Evolutionary conservation across 2,329 filamentous ascomycete species (phyloP).

Genomic region (Cladosporium sp.): DNA sequence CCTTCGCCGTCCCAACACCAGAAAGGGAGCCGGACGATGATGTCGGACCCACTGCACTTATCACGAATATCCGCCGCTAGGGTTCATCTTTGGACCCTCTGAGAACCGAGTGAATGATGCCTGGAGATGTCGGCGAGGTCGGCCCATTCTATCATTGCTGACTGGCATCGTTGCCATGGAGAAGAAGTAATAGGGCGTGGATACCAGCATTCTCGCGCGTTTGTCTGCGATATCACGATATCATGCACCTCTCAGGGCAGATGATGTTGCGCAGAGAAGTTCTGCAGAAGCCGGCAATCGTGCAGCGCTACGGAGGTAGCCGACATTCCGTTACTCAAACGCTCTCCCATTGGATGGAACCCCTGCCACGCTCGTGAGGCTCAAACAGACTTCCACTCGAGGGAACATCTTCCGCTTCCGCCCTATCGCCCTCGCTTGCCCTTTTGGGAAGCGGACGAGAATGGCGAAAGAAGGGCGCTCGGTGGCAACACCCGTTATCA

Average conservation of each 20-base stretch:
- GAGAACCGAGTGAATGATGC: too few relatives aligned
- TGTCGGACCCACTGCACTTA: conserved; percentile 12
- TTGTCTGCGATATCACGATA: background rate
- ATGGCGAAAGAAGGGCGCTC: too few relatives aligned
- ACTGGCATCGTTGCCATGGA: background rate
- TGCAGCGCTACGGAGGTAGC: too few relatives aligned
- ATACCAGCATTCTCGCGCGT: background rate
- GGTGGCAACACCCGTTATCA: too few relatives aligned
- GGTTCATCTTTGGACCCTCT: background rate
- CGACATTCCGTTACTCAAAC: conserved; percentile 4
- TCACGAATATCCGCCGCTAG: conserved; percentile 10
- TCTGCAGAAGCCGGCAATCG: too few relatives aligned
- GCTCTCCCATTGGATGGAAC: background rate
- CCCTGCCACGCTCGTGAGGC: conserved; percentile 3
- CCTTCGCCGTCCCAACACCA: conserved; percentile 7
- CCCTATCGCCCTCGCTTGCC: background rate
- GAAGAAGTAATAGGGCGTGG: too few relatives aligned
- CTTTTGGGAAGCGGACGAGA: background rate
- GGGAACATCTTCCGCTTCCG: background rate
- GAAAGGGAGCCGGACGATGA: conserved; percentile 6
- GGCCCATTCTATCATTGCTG: background rate
- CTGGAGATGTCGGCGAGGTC: too few relatives aligned
- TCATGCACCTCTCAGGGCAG: background rate
- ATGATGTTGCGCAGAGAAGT: background rate
- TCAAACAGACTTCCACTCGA: conserved; percentile 5